Evolutionary conservation across 75 land plant genomes (phyloP).

Genomic region (Isoetes taiwanensis): DNA sequence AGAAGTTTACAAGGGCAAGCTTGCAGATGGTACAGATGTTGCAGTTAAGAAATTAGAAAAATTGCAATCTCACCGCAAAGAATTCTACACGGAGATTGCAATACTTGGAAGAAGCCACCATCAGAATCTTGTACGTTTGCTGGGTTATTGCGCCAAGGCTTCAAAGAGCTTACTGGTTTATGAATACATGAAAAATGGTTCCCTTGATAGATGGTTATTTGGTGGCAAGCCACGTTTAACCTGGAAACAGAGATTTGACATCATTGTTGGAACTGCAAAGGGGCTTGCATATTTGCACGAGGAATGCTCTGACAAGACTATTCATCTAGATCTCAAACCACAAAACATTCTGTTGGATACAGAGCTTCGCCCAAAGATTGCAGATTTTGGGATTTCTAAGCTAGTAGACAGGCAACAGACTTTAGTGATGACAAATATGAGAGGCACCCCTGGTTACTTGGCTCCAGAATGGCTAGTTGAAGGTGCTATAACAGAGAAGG

Average conservation of each 20-base stretch:
- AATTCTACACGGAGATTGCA: no score
- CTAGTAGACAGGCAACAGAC: neutral
- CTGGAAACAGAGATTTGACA: neutral
- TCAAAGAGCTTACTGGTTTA: no score
- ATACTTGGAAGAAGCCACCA: no score
- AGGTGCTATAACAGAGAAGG: no score
- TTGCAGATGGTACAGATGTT: no score
- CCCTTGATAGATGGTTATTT: neutral
- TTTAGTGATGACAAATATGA: neutral
- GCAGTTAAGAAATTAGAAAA: no score
- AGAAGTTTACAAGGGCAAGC: no score
- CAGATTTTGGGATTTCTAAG: neutral
- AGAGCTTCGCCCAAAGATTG: neutral
- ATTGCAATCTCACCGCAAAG: no score
- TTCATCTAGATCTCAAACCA: neutral
- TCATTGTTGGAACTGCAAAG: neutral
- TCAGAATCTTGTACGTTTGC: no score
- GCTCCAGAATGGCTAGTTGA: no score
- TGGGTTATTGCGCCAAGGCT: no score
- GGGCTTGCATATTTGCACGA: neutral
- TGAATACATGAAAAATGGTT: slow-evolving; percentile 1
- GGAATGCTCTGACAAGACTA: neutral
- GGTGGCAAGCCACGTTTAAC: neutral
- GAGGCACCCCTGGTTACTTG: neutral
- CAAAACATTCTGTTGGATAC: slow-evolving; percentile 1